Percentiles rank a stretch among this genome's conserved stretches.
phyloP scores from a whole-genome alignment of 2,329 filamentous ascomycete genomes.

The Cytospora chrysosperma region DNA sequence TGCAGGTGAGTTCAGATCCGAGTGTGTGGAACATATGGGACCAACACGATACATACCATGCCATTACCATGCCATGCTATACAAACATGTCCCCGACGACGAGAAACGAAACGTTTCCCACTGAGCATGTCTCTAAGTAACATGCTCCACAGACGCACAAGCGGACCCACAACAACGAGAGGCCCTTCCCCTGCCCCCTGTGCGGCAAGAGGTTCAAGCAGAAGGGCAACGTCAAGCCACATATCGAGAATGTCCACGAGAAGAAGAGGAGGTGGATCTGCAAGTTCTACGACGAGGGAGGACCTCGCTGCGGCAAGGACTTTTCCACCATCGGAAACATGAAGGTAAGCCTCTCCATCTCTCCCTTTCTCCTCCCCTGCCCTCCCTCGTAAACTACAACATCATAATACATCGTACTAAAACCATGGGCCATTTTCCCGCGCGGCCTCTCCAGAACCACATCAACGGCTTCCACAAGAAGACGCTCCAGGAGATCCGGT shows the following conservation, averaged over 20 bases:
- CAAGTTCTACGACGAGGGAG: constrained; percentile 62
- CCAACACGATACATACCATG: too few species aligned
- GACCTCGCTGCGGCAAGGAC: constrained; percentile 66
- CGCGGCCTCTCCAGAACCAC: constrained; percentile 11
- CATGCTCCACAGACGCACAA: constrained; percentile 68
- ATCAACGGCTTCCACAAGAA: constrained; percentile 19
- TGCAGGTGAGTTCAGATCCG: constrained; percentile 67
- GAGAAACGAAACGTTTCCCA: neutral
- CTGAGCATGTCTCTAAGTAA: constrained; percentile 26
- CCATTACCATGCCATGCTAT: too few species aligned
- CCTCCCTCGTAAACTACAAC: too few species aligned
- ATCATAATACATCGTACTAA: too few species aligned
- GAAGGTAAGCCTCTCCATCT: constrained; percentile 58
- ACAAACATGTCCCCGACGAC: too few species aligned
- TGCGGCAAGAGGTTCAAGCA: constrained; percentile 85
- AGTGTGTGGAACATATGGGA: too few species aligned
- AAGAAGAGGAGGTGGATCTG: constrained; percentile 78
- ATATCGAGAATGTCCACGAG: constrained; percentile 73
- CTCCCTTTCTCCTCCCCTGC: too few species aligned
- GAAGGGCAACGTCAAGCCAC: constrained; percentile 79
- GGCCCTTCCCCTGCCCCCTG: constrained; percentile 74
- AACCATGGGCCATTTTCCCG: too few species aligned
- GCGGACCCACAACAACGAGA: constrained; percentile 82
- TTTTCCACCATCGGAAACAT: constrained; percentile 91
- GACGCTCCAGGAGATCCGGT: constrained; percentile 1